Evolutionary conservation across 306 rosid species (phyloP).

Genomic region (Vigna angularis): DNA sequence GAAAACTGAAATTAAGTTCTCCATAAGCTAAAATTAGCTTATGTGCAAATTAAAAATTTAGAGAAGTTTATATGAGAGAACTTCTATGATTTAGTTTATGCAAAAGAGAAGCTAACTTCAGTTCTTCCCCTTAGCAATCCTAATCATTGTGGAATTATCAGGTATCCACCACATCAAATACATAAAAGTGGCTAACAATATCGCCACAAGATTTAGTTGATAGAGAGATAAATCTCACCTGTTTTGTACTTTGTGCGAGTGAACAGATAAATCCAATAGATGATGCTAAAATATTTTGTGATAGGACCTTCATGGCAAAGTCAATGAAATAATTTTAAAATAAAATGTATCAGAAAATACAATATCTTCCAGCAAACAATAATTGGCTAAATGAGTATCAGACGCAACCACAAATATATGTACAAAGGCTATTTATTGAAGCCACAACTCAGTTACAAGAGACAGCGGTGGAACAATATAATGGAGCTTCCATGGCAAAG

Average conservation of each 20-base stretch:
- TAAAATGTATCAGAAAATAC: constrained; percentile 11
- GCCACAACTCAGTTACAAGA: constrained; percentile 48
- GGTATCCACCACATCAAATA: background rate
- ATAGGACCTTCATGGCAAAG: constrained; percentile 28
- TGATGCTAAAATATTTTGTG: background rate
- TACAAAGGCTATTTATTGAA: constrained; percentile 43
- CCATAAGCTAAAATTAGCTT: too few species aligned
- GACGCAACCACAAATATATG: constrained; percentile 40
- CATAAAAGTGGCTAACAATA: constrained; percentile 13
- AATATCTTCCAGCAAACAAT: constrained; percentile 6
- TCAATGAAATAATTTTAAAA: constrained; percentile 30
- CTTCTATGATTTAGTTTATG: too few species aligned
- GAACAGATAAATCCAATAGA: background rate
- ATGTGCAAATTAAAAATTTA: too few species aligned
- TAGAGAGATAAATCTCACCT: background rate
- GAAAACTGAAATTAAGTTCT: too few species aligned
- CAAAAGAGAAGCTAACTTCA: too few species aligned
- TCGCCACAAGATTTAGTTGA: background rate
- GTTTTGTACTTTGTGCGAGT: background rate
- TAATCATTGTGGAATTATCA: background rate
- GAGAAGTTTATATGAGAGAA: too few species aligned
- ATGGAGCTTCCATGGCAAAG: constrained; percentile 16
- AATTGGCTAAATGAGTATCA: constrained; percentile 23
- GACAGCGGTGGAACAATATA: constrained; percentile 31
- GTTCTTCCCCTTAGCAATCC: background rate